A percentile compares a stretch with the other conserved stretches of the same genome.
These are phyloP conservation scores for Cladophialophora exuberans DNA, from an alignment of 2,329 filamentous ascomycete genomes.

Conservation along the genomic window DNA sequence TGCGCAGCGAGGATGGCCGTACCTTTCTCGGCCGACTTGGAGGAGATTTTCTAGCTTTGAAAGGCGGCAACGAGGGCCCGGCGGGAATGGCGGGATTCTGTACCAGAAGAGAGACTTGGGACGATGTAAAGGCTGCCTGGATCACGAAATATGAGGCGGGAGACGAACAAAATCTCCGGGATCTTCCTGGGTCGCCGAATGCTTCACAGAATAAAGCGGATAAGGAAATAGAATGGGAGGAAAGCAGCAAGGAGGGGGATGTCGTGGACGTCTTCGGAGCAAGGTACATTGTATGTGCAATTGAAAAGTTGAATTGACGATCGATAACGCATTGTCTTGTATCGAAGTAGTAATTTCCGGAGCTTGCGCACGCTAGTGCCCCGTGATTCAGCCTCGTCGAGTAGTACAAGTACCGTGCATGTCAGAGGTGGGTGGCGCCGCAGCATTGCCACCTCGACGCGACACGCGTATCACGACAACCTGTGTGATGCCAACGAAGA, in stretches of 20 bases:
- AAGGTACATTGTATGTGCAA: conserved; percentile 14
- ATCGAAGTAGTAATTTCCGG: no score
- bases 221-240: not conserved
- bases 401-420: no score
- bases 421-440: no score
- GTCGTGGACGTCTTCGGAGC: conserved; percentile 11
- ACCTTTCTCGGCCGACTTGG: conserved; percentile 10
- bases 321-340: no score
- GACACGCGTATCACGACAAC: no score
- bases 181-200: conserved; percentile 4
- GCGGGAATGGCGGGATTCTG: conserved; percentile 9
- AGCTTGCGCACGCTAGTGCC: no score
- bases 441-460: no score
- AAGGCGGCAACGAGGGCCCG: conserved; percentile 10
- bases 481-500: no score
- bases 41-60: conserved; percentile 18
- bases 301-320: conserved; percentile 9
- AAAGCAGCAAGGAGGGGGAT: conserved; percentile 13
- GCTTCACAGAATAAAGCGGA: not conserved
- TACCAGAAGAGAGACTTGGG: conserved; percentile 8
- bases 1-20: conserved; percentile 14
- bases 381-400: no score
- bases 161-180: conserved; percentile 2
- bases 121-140: conserved; percentile 1
- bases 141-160: conserved; percentile 6